Conservation (phyloP, 1,284 basidiomycete genomes). For the Malassezia sp. region DNA sequence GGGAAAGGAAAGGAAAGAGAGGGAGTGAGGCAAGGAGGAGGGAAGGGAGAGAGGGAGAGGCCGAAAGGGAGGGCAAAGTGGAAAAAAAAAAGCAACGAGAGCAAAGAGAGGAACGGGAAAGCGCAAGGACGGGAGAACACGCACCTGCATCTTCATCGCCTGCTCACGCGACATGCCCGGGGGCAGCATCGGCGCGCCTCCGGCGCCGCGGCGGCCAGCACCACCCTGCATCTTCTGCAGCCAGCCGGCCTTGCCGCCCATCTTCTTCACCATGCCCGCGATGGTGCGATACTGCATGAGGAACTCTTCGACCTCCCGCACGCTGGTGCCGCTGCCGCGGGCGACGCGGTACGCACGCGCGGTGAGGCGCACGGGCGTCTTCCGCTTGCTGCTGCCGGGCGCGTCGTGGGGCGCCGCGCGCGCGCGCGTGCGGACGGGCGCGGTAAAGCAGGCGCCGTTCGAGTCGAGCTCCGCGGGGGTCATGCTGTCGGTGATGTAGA, state of each 20-base stretch:
- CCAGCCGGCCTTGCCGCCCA: slow-evolving; percentile 80
- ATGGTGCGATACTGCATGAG: slow-evolving; percentile 53
- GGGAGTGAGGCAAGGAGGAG: no score
- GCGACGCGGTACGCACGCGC: slow-evolving; percentile 62
- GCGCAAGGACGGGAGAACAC: no score
- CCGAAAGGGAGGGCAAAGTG: no score
- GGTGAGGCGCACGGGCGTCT: slow-evolving; percentile 35
- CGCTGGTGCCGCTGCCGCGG: slow-evolving; percentile 83
- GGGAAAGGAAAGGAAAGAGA: no score
- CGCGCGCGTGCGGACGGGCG: slow-evolving; percentile 14
- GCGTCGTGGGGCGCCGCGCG: not conserved
- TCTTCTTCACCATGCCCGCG: slow-evolving; percentile 63
- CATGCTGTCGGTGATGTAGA: slow-evolving; percentile 98
- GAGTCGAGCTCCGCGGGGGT: slow-evolving; percentile 82
- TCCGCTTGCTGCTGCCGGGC: slow-evolving; percentile 11
- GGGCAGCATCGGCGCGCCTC: slow-evolving; percentile 34
- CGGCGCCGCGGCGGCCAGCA: slow-evolving; percentile 22
- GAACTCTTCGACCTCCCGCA: slow-evolving; percentile 91
- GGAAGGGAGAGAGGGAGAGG: no score
- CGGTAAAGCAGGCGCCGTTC: slow-evolving; percentile 57
- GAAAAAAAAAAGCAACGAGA: no score
- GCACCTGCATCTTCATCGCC: slow-evolving; percentile 42
- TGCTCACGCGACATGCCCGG: slow-evolving; percentile 42
- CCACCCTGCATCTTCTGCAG: slow-evolving; percentile 33
- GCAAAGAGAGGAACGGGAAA: no score